Conservation (phyloP, 768 basidiomycete species). For the Mycena leptocephala region DNA sequence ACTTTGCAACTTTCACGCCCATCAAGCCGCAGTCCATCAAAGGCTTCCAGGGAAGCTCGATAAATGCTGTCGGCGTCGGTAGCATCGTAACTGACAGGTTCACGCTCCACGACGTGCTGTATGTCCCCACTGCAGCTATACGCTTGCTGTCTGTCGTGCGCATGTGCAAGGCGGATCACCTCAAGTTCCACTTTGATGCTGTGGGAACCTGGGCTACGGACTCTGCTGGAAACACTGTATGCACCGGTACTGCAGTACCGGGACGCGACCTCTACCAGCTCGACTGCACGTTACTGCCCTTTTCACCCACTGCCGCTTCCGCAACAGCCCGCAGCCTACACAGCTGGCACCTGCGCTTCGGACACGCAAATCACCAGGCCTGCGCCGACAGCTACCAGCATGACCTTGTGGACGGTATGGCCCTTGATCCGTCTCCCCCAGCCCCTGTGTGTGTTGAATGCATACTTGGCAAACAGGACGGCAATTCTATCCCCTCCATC, state of each 20-base stretch:
- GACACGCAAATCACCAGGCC: not conserved
- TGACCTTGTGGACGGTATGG: not conserved
- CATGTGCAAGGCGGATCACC: not conserved
- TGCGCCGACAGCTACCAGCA: not conserved
- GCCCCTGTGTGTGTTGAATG: not conserved
- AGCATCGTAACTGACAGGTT: constrained; percentile 9
- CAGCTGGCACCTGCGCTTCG: not conserved
- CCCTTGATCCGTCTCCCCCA: not conserved
- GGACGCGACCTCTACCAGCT: constrained; percentile 11
- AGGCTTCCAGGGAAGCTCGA: constrained; percentile 13
- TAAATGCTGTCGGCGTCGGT: constrained; percentile 21
- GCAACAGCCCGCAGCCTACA: not conserved
- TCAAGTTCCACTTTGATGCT: not conserved
- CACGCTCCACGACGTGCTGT: not conserved
- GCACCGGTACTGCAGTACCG: not conserved
- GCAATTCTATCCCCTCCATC: constrained; percentile 46
- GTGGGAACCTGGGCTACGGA: not conserved
- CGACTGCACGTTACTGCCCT: not conserved
- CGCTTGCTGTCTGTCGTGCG: constrained; percentile 12
- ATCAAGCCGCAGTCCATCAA: not conserved
- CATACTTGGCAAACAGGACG: not conserved
- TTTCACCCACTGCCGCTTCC: not conserved
- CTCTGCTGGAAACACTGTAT: not conserved
- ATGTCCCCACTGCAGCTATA: constrained; percentile 2
- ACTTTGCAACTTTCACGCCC: not conserved